Conservation (phyloP, 2,329 filamentous ascomycete species). For the Microdochium nivale region DNA sequence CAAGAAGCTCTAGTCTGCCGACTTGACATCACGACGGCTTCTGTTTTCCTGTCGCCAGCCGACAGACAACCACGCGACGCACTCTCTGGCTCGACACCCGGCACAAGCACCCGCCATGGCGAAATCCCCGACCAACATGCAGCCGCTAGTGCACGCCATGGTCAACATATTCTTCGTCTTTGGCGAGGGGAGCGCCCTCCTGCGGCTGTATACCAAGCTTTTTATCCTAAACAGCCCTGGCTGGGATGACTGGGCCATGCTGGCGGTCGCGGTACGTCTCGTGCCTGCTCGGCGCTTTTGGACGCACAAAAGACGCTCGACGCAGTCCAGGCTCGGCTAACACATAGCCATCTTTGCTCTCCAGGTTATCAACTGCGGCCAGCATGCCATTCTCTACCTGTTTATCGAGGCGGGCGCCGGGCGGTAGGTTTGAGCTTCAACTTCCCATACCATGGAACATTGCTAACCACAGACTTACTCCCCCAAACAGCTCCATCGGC, state of each 20-base stretch:
- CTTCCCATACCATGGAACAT: background rate
- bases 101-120: no score
- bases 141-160: background rate
- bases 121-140: background rate
- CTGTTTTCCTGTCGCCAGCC: no score
- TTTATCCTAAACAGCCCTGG: background rate
- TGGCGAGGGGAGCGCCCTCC: background rate
- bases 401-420: background rate
- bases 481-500: no score
- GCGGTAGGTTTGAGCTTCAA: background rate
- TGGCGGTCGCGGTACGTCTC: background rate
- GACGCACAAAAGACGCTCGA: no score
- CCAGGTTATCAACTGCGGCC: background rate
- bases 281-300: no score
- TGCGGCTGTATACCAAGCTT: background rate
- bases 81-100: no score
- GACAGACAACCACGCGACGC: no score
- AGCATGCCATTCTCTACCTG: background rate
- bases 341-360: no score
- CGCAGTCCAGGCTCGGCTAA: no score
- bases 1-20: no score
- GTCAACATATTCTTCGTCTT: background rate
- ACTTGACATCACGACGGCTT: no score
- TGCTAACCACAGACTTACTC: background rate
- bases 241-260: background rate